phyloP scores from a whole-genome alignment of 169 alveolate genomes.

The Toxoplasma gondii region DNA sequence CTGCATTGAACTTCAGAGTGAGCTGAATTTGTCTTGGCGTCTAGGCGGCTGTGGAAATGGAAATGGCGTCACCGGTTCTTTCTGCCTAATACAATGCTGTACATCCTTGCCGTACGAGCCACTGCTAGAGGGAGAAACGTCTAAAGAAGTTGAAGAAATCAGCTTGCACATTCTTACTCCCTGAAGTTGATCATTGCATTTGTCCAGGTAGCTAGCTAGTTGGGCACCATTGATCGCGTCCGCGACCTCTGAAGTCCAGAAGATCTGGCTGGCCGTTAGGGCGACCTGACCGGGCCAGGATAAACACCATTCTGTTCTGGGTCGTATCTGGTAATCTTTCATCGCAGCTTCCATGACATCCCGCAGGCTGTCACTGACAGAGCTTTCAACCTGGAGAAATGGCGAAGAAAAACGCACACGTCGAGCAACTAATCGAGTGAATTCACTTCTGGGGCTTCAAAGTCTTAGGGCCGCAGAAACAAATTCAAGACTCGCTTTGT shows the following conservation, averaged over 20 bases:
- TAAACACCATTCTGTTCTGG: conserved; percentile 72
- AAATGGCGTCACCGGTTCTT: neutral
- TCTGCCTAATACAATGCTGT: neutral
- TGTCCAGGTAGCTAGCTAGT: conserved; percentile 2
- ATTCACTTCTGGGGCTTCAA: neutral
- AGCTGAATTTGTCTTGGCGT: no score
- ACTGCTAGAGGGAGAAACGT: neutral
- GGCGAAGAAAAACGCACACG: neutral
- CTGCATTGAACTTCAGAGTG: no score
- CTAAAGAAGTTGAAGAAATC: no score
- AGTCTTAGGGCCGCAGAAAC: no score
- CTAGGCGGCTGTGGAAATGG: neutral
- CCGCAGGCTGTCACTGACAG: conserved; percentile 25
- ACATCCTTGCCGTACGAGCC: neutral
- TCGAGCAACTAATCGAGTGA: neutral
- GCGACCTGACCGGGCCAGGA: conserved; percentile 76
- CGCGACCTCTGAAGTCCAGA: conserved; percentile 70
- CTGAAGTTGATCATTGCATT: neutral
- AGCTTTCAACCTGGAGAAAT: neutral
- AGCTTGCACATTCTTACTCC: neutral
- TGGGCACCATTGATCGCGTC: conserved; percentile 46
- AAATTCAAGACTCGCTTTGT: no score
- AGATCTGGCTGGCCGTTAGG: conserved; percentile 61
- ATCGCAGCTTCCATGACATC: neutral
- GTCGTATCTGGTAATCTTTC: conserved; percentile 73